These are phyloP conservation scores for Rhizomucor pusillus DNA, from an alignment of 371 early-diverging fungal genomes.

Conservation along the genomic window DNA sequence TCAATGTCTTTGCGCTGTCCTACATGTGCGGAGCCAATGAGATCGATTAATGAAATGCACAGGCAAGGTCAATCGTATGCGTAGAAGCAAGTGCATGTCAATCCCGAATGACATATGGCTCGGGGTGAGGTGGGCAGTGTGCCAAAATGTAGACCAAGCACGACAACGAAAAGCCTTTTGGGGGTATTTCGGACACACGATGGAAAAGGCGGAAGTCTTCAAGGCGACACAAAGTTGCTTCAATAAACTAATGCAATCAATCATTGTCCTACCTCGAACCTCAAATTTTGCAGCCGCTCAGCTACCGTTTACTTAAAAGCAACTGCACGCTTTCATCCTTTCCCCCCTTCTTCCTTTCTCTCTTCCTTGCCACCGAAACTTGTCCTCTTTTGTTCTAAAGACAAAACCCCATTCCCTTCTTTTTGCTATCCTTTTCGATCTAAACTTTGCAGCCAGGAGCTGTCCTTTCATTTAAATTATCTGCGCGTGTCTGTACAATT, in stretches of 20 bases:
- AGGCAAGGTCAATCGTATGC: too few species aligned
- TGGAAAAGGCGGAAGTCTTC: conserved; percentile 22
- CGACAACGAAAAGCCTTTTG: conserved; percentile 16
- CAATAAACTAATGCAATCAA: conserved; percentile 28
- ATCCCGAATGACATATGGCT: too few species aligned
- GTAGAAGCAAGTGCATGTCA: too few species aligned
- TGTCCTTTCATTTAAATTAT: conserved; percentile 11
- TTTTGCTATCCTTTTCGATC: conserved; percentile 10
- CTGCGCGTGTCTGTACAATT: conserved; percentile 9
- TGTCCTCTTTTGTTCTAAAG: conserved; percentile 8
- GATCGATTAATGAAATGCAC: too few species aligned
- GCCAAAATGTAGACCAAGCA: conserved; percentile 2
- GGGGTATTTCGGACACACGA: conserved; percentile 11
- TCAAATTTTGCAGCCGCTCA: conserved; percentile 12
- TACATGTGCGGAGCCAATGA: too few species aligned
- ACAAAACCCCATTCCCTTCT: conserved; percentile 20
- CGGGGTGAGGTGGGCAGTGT: too few species aligned
- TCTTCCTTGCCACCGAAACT: conserved; percentile 8
- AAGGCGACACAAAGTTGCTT: conserved; percentile 17
- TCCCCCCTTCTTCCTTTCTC: conserved; percentile 3
- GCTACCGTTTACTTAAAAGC: conserved; percentile 4
- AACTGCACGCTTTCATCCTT: conserved; percentile 4
- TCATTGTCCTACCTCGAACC: conserved; percentile 21
- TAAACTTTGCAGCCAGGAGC: conserved; percentile 11
- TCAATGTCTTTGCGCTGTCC: too few species aligned